Percentiles rank a stretch among this genome's conserved stretches.
These are phyloP conservation scores for Fusarium kyushuense DNA, from an alignment of 2,329 filamentous ascomycete genomes.

Conservation along the genomic window DNA sequence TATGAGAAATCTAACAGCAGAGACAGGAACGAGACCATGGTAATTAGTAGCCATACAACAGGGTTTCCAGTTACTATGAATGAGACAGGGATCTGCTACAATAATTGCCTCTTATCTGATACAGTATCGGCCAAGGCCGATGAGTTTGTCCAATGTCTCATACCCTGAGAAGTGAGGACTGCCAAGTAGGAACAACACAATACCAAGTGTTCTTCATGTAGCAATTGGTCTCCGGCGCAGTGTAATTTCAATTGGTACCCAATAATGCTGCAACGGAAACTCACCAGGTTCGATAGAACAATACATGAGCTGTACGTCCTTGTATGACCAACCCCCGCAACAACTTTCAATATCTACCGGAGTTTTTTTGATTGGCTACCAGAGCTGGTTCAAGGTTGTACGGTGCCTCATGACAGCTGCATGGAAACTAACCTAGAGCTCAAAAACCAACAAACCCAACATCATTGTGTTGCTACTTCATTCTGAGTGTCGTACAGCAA, in stretches of 20 bases:
- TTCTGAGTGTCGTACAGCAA: background rate
- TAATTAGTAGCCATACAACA: background rate
- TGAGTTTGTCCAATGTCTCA: background rate
- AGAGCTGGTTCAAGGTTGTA: conserved; percentile 19
- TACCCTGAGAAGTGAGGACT: background rate
- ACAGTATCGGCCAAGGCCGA: background rate
- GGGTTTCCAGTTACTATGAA: background rate
- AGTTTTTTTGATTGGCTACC: conserved; percentile 21
- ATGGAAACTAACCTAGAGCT: conserved; percentile 10
- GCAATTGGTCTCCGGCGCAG: background rate
- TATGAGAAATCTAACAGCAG: background rate
- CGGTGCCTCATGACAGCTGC: conserved; percentile 24
- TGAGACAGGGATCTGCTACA: background rate
- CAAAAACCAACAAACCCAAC: background rate
- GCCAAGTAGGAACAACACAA: background rate
- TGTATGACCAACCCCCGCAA: background rate
- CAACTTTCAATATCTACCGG: background rate
- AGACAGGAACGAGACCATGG: background rate
- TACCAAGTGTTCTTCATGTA: background rate
- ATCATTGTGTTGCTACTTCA: background rate
- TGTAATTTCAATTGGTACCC: background rate
- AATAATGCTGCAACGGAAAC: background rate
- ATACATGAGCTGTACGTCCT: background rate
- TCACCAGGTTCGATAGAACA: background rate
- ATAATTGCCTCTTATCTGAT: background rate